These are phyloP conservation scores for Salvia hispanica DNA, from an alignment of 257 asterid genomes.

Conservation along the genomic window DNA sequence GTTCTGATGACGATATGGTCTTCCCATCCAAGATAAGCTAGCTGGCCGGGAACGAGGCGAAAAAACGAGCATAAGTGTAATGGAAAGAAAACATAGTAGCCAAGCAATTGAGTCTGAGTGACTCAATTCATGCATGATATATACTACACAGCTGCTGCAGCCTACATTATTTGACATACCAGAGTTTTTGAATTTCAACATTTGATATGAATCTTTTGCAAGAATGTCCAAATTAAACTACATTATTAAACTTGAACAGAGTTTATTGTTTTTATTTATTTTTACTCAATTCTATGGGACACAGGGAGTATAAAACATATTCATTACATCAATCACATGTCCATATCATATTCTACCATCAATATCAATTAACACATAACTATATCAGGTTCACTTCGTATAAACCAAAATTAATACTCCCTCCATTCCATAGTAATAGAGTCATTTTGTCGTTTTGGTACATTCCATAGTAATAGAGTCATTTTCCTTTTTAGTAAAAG, in stretches of 20 bases:
- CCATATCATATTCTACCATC: too few relatives aligned
- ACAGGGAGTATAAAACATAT: too few relatives aligned
- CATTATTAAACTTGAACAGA: neutral
- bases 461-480: too few relatives aligned
- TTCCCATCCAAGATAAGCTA: slow-evolving; percentile 51
- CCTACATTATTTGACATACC: slow-evolving; percentile 16
- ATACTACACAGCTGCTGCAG: slow-evolving; percentile 11
- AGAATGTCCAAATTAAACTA: neutral
- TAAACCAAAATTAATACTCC: too few relatives aligned
- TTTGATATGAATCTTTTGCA: neutral
- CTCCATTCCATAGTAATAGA: too few relatives aligned
- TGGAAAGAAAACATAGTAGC: neutral
- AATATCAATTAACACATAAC: too few relatives aligned
- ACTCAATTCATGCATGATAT: slow-evolving; percentile 8
- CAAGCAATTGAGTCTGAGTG: slow-evolving; percentile 16
- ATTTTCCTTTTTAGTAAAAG: too few relatives aligned
- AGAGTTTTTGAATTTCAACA: slow-evolving; percentile 3
- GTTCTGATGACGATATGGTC: slow-evolving; percentile 41
- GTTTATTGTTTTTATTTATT: too few relatives aligned
- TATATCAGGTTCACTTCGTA: too few relatives aligned
- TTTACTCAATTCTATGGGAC: too few relatives aligned
- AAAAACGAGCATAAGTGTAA: neutral
- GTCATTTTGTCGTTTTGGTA: too few relatives aligned
- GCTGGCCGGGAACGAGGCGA: neutral
- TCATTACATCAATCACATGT: neutral